A percentile compares a stretch with the other conserved stretches of the same genome.
phyloP scores from a whole-genome alignment of 2,329 filamentous ascomycete genomes.

The Arthrobotrys pseudoclavata region DNA sequence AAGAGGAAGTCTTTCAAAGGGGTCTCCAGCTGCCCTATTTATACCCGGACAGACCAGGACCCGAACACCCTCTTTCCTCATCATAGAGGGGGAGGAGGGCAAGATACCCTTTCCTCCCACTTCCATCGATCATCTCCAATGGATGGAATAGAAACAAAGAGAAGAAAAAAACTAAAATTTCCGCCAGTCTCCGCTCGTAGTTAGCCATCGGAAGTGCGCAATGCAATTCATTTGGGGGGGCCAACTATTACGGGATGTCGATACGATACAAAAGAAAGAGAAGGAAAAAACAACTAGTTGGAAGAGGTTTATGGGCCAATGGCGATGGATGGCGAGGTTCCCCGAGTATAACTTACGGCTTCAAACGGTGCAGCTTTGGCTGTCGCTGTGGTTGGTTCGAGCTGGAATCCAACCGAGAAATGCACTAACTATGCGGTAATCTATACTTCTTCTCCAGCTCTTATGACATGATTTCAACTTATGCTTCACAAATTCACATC shows the following conservation, averaged over 20 bases:
- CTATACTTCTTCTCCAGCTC: background rate
- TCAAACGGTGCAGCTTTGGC: constrained; percentile 53
- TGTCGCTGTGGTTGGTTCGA: constrained; percentile 54
- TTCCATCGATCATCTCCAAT: constrained; percentile 32
- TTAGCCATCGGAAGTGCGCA: constrained; percentile 29
- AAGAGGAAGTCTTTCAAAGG: constrained; percentile 18
- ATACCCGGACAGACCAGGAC: constrained; percentile 49
- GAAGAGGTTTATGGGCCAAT: constrained; percentile 36
- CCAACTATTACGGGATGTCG: constrained; percentile 48
- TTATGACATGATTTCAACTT: background rate
- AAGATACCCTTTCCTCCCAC: background rate
- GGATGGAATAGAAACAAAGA: constrained; percentile 1
- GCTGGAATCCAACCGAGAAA: background rate
- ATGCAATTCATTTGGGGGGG: constrained; percentile 11
- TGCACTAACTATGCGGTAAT: too few species aligned
- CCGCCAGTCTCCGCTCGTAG: constrained; percentile 46
- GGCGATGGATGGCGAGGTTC: constrained; percentile 21
- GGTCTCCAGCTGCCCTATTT: constrained; percentile 56
- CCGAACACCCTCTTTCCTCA: constrained; percentile 48
- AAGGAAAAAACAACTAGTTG: constrained; percentile 21
- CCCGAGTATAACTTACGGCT: constrained; percentile 30
- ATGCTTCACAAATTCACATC: background rate
- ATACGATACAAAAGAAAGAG: constrained; percentile 36
- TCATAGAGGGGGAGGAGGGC: constrained; percentile 6
- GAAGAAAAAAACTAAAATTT: background rate